Evolutionary conservation across 345 rosid species (phyloP), one percentile per base, ranked within the genome.

Genomic region (Moricandia moricandioides): DNA sequence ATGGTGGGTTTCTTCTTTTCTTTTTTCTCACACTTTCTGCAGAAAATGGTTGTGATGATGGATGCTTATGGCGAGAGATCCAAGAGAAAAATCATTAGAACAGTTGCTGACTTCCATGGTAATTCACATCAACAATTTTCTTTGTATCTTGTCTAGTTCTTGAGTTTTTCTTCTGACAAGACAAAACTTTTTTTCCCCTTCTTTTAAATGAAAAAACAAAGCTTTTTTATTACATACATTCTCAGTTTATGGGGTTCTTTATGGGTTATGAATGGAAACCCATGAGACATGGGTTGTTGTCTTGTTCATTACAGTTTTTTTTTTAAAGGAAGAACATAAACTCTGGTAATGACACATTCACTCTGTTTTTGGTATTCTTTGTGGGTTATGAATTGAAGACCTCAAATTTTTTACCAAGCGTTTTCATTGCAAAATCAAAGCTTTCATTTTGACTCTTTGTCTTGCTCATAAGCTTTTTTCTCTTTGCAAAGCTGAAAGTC

Each of bases 11-110:
- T 27, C 29, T 27, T n/a, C n/a, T 27, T 27, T 27, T 27, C 3
- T 67, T 14, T 66, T 52, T 10, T 58, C 33, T 55, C 29, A 37
- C 27, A 24, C n/a, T 63, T 74, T 54, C 26, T 65, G 69, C 85
- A 93, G 97, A 93, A 88, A 83, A 71, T 88, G 61, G 90, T 88
- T 0, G 51, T 89, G 84, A 87, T 79, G 76, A 52, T 89, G 71
- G 74, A 82, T 61, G 67, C 87, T 29, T 81, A 81, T 18, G 89
- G 83, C 55, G 86, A 87, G 45, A 84, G 59, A 78, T 82, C 65
- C 1, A 91, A 83, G 73, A 80, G 80, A 26, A 88, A 77, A 74
- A 87, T 88, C 64, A 70, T 93, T 78, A 79, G 77, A 47, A 59
- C 85, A 4, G 93, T 88, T 60, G 81, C 90, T 24, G 17, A 67